phyloP scores from a whole-genome alignment of 1,139 yeast species.

The Pichia sp. region DNA sequence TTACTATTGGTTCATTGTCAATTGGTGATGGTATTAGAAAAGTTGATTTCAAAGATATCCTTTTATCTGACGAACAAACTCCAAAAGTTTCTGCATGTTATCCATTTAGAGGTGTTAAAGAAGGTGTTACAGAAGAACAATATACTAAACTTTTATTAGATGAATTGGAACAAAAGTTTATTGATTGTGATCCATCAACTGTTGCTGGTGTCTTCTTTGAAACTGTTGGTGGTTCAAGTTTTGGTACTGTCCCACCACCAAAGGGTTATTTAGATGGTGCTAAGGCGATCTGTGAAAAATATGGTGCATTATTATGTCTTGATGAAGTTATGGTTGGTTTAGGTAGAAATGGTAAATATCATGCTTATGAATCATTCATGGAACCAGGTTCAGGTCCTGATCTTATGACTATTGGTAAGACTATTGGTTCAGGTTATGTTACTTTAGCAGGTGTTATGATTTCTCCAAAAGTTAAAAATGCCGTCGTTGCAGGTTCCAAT shows the following conservation, averaged over 20 bases:
- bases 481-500: constrained; percentile 40
- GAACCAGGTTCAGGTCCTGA: constrained; percentile 48
- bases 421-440: constrained; percentile 59
- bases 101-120: constrained; percentile 44
- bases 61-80: constrained; percentile 35
- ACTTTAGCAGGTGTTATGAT: constrained; percentile 57
- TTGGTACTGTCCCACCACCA: constrained; percentile 52
- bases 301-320: constrained; percentile 39
- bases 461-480: constrained; percentile 45
- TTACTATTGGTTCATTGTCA: constrained; percentile 49
- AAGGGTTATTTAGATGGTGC: constrained; percentile 43
- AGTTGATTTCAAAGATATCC: constrained; percentile 36
- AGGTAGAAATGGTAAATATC: constrained; percentile 39
- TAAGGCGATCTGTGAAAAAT: constrained; percentile 38
- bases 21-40: constrained; percentile 41
- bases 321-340: constrained; percentile 51
- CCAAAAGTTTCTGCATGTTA: constrained; percentile 44
- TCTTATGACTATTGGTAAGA: constrained; percentile 57
- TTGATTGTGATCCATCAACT: constrained; percentile 47
- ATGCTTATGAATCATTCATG: constrained; percentile 40
- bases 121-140: constrained; percentile 42
- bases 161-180: constrained; percentile 44
- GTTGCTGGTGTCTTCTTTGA: constrained; percentile 50
- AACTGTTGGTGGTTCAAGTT: constrained; percentile 53
- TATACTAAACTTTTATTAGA: constrained; percentile 43